Conservation (phyloP, 495 filamentous ascomycete species). For the Choiromyces venosus region DNA sequence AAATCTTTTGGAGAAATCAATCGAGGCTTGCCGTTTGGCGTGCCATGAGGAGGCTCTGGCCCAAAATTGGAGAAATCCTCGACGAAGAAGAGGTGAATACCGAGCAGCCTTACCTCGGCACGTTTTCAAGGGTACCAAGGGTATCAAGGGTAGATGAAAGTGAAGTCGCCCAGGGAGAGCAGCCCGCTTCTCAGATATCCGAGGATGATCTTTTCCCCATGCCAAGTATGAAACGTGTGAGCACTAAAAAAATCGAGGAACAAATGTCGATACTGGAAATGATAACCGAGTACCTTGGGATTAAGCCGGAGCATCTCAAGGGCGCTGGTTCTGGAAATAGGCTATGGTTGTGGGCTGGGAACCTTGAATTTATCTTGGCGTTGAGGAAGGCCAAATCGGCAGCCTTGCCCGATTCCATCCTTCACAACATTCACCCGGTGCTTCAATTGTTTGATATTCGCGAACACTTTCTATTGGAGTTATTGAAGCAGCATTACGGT, state of each 20-base stretch:
- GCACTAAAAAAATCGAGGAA: constrained; percentile 25
- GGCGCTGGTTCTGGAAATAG: constrained; percentile 18
- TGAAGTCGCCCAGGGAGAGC: constrained; percentile 10
- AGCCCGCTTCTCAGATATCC: constrained; percentile 15
- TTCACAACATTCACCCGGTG: constrained; percentile 33
- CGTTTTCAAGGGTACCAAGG: neutral
- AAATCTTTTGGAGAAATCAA: constrained; percentile 30
- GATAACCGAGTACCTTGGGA: constrained; percentile 32
- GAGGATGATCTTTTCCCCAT: constrained; percentile 34
- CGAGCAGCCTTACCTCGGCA: neutral
- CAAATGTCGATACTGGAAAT: constrained; percentile 29
- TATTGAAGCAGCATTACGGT: constrained; percentile 33
- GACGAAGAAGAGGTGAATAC: constrained; percentile 19
- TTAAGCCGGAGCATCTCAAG: constrained; percentile 27
- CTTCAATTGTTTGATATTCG: constrained; percentile 35
- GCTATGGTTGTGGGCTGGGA: constrained; percentile 32
- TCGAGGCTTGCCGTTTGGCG: constrained; percentile 31
- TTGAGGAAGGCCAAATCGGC: constrained; percentile 21
- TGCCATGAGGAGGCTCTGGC: constrained; percentile 34
- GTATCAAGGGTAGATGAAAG: neutral
- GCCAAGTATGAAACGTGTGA: constrained; percentile 34
- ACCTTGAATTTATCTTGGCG: constrained; percentile 31
- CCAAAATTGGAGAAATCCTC: constrained; percentile 31
- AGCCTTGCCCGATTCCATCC: constrained; percentile 20
- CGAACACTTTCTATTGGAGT: constrained; percentile 27